Base-by-base conservation (phyloP, 192 early-diverging fungal genomes). In the Dimargaris xerosporica region DNA sequence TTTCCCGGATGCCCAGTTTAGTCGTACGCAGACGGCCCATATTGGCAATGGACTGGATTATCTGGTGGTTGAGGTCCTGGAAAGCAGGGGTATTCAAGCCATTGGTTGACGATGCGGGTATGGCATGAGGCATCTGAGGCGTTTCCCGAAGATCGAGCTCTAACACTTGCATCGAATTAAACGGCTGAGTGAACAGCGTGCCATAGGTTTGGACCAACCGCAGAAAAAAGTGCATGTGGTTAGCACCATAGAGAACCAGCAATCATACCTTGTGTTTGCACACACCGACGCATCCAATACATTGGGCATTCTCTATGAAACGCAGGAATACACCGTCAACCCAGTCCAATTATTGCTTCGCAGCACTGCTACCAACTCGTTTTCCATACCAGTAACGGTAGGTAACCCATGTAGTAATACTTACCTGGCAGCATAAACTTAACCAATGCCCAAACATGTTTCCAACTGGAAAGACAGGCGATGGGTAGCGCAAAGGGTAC, bases 11-110 rank as follows among this genome's bases (percentile, higher is more conserved):
- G 6, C 58, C 58, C 41, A 31, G 58, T 43, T 60, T 60, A 17
- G 58, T 60, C 16, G 43, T 44, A 41, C 58, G 58, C 43, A 60
- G 31, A 11, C 58, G 58, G 43, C 58, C 58, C 58, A 60, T 41
- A 43, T 60, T 60, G 26, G 58, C 58, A 30, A 60, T 21, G 0
- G 43, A 34, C 42, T 60, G 58, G 58, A 41, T n/a, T 21, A 60
- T 5, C 42, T 60, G 58, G 5, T 13, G 12, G 26, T 60, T 60
- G 17, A 60, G 23, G 2, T 60, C 42, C 0, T 16, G 21, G 19
- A 28, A 23, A 31, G 16, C 54, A 9, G 25, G 34, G 0, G 29
- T 10, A 6, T 19, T 19, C 9, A 9, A 34, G 6, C 23, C 30
- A 10, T 56, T 56, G 19, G 29, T 10, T 11, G 16, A n/a, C 26